Percentiles rank a stretch among this genome's conserved stretches.
These are phyloP conservation scores for Neoboletus magnificus DNA, from an alignment of 768 basidiomycete genomes.

Conservation along the genomic window DNA sequence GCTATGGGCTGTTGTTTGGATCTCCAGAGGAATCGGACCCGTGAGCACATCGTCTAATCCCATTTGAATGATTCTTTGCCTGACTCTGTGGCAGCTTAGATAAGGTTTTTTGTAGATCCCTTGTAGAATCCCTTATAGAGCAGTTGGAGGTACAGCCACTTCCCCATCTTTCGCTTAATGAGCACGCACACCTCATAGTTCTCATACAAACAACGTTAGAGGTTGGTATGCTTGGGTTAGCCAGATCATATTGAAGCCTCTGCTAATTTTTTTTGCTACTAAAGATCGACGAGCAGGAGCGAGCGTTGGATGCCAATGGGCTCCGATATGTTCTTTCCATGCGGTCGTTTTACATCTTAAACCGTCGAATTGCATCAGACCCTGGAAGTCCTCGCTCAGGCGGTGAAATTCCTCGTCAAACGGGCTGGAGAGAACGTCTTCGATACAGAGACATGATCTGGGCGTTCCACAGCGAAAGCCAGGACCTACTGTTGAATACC, in stretches of 20 bases:
- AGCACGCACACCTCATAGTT: slow-evolving; percentile 79
- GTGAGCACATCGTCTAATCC: slow-evolving; percentile 34
- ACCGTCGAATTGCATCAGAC: slow-evolving; percentile 54
- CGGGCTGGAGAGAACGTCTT: slow-evolving; percentile 69
- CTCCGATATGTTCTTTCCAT: slow-evolving; percentile 91
- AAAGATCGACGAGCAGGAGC: slow-evolving; percentile 85
- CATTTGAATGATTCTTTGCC: not conserved
- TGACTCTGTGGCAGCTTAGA: slow-evolving; percentile 38
- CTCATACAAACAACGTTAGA: slow-evolving; percentile 86
- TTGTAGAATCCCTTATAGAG: slow-evolving; percentile 60
- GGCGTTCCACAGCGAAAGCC: slow-evolving; percentile 95
- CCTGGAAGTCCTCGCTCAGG: slow-evolving; percentile 45
- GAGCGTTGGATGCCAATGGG: slow-evolving; percentile 90
- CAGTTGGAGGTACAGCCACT: slow-evolving; percentile 60
- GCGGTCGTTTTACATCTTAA: slow-evolving; percentile 86
- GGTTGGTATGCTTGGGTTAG: slow-evolving; percentile 40
- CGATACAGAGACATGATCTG: slow-evolving; percentile 94
- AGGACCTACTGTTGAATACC: slow-evolving; percentile 74
- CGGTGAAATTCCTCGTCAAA: slow-evolving; percentile 39
- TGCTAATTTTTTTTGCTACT: not conserved
- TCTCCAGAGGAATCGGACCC: slow-evolving; percentile 39
- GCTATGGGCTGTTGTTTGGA: slow-evolving; percentile 55
- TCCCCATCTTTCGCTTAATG: slow-evolving; percentile 71
- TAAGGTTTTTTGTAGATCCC: slow-evolving; percentile 54
- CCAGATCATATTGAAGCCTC: not conserved